These are phyloP conservation scores for Crucihimalaya himalaica DNA, from an alignment of 345 rosid species.

Conservation along the genomic window DNA sequence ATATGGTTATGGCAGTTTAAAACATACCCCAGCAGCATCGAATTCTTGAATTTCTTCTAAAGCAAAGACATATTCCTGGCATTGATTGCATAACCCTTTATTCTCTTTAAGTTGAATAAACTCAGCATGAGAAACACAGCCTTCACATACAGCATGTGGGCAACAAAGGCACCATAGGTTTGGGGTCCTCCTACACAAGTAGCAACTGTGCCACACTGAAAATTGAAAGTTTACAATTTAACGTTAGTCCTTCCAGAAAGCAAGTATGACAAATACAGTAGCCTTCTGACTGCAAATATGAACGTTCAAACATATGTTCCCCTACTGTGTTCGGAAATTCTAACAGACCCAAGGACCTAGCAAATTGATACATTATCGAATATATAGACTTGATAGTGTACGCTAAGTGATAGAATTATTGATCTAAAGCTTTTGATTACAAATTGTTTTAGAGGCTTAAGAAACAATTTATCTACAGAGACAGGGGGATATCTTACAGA, in stretches of 20 bases:
- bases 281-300: conserved; percentile 4
- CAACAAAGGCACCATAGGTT: conserved; percentile 37
- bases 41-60: conserved; percentile 34
- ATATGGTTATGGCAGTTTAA: neutral
- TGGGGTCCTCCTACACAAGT: conserved; percentile 36
- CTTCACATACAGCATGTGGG: conserved; percentile 31
- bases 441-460: neutral
- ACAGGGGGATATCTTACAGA: neutral
- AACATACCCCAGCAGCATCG: conserved; percentile 35
- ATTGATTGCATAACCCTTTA: conserved; percentile 38
- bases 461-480: neutral
- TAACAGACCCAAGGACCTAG: neutral
- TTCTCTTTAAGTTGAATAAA: conserved; percentile 21
- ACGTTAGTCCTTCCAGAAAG: conserved; percentile 8
- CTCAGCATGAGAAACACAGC: conserved; percentile 31
- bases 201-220: conserved; percentile 43
- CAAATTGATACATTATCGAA: neutral
- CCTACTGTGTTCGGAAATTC: neutral
- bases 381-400: neutral
- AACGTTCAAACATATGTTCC: neutral
- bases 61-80: conserved; percentile 25
- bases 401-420: neutral
- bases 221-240: conserved; percentile 1
- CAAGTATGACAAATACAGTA: neutral
- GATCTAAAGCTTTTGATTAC: conserved; percentile 8